These are phyloP conservation scores for Polyporus arcularius DNA, from an alignment of 768 basidiomycete species.

Conservation along the genomic window DNA sequence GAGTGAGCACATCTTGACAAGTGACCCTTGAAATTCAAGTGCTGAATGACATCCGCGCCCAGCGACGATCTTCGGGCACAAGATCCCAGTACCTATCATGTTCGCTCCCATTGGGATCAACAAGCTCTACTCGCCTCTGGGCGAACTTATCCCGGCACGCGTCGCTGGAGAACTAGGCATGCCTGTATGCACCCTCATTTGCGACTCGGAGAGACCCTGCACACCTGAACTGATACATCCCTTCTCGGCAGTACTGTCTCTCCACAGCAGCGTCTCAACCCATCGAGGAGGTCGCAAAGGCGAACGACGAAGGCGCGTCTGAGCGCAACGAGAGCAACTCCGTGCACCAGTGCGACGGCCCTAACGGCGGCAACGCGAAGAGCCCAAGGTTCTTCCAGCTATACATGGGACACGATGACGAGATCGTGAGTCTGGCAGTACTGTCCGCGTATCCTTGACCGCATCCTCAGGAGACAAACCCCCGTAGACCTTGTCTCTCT, in stretches of 20 bases:
- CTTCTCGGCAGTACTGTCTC: constrained; percentile 46
- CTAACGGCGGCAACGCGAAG: constrained; percentile 36
- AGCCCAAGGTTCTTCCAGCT: constrained; percentile 56
- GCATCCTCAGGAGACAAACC: not conserved
- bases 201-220: no score
- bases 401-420: constrained; percentile 57
- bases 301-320: constrained; percentile 44
- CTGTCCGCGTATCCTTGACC: no score
- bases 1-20: no score
- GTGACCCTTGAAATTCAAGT: no score
- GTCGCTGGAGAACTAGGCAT: constrained; percentile 51
- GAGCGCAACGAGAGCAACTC: constrained; percentile 39
- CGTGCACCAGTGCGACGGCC: constrained; percentile 36
- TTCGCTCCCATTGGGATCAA: constrained; percentile 62
- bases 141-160: constrained; percentile 49
- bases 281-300: constrained; percentile 51
- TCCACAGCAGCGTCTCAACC: constrained; percentile 52
- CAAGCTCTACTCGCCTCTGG: constrained; percentile 45
- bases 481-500: constrained; percentile 43
- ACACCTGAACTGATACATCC: no score
- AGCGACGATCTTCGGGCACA: constrained; percentile 49
- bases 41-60: no score
- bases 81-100: constrained; percentile 51
- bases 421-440: no score
- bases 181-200: no score